Base-by-base conservation (phyloP, 306 rosid species). In the Castanea sativa region DNA sequence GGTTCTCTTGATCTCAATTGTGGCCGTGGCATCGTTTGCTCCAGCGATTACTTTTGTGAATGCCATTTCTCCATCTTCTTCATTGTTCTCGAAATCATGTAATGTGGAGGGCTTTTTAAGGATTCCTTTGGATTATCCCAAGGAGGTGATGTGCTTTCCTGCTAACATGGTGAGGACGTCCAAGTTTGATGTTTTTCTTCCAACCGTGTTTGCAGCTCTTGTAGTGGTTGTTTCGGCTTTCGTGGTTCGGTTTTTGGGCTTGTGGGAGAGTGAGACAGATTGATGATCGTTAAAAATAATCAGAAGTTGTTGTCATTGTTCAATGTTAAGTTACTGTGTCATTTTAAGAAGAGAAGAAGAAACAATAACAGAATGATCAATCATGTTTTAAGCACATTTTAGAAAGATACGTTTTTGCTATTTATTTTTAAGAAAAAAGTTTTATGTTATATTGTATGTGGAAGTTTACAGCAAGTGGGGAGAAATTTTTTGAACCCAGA, bases 131-230 rank as follows among this genome's bases (percentile, higher is more conserved):
- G 90, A 90, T 74, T 73, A 88, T 79, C 94, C 98, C 0, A 76
- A 45, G 19, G 92, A 87, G 61, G 84, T 82, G 55, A 81, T 83
- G 73, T 90, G 93, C 76, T 79, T 93, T 78, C 98, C 93, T 30
- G 72, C 86, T 16, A 79, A 76, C 21, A 75, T 83, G 79, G 92
- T 90, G 12, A 83, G 45, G 58, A 83, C 85, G 9, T 87, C 93
- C 8, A 70, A 43, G 49, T 51, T 88, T 1, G 98, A 93, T 83
- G 88, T 91, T 83, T 88, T 91, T 27, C 85, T 91, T 73, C 98
- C 95, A 13, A 86, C 93, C 2, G 85, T 90, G 55, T 93, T 91
- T 76, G 94, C 93, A 13, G 92, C 94, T 77, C 76, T 90, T 70
- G 79, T 76, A 10, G 94, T 93, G 20, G 83, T 63, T 63, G 85